Evolutionary conservation across 2,329 filamentous ascomycete species (phyloP), one percentile per base, ranked within the genome.

Genomic region (Alternaria sp.): DNA sequence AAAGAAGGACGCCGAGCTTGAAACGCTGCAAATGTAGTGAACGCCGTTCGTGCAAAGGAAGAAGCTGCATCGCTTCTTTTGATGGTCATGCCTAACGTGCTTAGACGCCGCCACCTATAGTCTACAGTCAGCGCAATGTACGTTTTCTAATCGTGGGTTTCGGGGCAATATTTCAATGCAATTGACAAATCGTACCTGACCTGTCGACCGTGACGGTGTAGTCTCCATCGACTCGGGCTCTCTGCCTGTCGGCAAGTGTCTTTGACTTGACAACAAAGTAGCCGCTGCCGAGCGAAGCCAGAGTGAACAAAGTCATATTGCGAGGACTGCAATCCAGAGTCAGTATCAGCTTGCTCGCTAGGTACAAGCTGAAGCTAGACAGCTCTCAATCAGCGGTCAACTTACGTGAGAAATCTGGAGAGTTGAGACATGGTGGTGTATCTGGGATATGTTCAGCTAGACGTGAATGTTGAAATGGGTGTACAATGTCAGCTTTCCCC

Each of bases 181-280:
- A 26, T 17, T 46, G 47, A 8, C 11, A 26, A 2, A n/a, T 44
- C 50, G 23, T 57, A 78, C 78, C 78, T 19, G 78, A 80, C 53
- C 78, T 66, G 40, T 79, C 75, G 19, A 79, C 76, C 13, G 73
- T 67, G 13, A 80, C 78, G 17, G 72, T 77, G 54, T 78, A 80
- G 57, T 80, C 77, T 15, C 78, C 76, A 19, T 55, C 66, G 11
- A 64, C 62, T 43, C 69, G 70, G 44, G 77, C 70, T 36, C 71
- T 67, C 61, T 73, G 72, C 60, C 75, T 76, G n/a, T 66, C 66
- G 9, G 72, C 68, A 17, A 78, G 43, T 3, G 72, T 61, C 45
- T 66, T 73, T 21, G 77, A 75, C 58, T 77, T 80, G 23, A 79
- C 26, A 32, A 76, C 67, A 49, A 78, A 59, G 57, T 77, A 79